Base-by-base conservation (phyloP, 305 asterid genomes). In the Rubia occidens region DNA sequence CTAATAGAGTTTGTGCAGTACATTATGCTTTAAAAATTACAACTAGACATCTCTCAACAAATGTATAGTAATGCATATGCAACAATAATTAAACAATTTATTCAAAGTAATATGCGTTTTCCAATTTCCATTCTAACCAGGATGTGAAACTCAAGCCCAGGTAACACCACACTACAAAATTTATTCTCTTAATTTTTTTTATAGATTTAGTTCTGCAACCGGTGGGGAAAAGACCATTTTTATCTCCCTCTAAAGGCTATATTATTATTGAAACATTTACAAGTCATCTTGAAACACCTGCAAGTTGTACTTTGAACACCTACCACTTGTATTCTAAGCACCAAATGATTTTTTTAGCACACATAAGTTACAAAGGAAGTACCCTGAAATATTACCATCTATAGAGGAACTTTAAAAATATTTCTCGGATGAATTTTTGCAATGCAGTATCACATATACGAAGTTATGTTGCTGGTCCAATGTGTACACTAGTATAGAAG, bases 181-280 rank as follows among this genome's bases (percentile, higher is more conserved):
- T 43, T 24, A 7, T 1, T 21, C 45, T 3, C 35, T 0, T 9
- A 20, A 35, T 2, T 8, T 3, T 18, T 0, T 20, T 3, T 18
- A 14, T 3, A 7, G 47, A 45, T 17, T 0, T 35, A 47, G 29
- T 13, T 59, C 42, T 13, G 8, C 4, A 45, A 44, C 29, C 0
- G 59, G 61, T 21, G n/a, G 60, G n/a, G 17, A 2, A 17, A 5
- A 9, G 29, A 88, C 98, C 96, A 35, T 35, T 35, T 35, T 35
- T 6, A 35, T 35, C 39, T 35, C 39, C 3, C 37, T 32, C 37
- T 35, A 35, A 3, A 35, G 39, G 39, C 39, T 35, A 35, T 35
- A 35, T 29, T 29, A 29, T 29, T 29, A 35, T 4, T 35, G 5
- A 35, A 35, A 6, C 39, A 35, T 4, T 3, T 35, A 35, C 39